phyloP scores from a whole-genome alignment of 495 filamentous ascomycete species.

The Venustampulla echinocandica region DNA sequence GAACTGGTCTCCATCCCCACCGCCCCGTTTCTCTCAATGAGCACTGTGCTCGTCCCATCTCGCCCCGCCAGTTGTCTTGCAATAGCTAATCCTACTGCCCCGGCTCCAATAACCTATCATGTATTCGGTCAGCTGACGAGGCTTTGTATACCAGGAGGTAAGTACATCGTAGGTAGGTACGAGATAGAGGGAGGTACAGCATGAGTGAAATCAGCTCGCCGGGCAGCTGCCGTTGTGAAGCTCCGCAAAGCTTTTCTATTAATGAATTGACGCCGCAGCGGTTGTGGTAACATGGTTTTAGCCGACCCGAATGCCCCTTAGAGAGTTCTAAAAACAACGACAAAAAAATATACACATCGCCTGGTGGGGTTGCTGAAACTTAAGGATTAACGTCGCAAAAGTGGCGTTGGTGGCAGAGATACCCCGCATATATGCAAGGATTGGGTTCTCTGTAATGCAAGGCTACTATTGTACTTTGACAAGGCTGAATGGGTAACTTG shows the following conservation, averaged over 20 bases:
- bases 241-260: constrained; percentile 1
- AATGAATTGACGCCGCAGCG: constrained; percentile 9
- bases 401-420: too few species aligned
- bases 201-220: constrained; percentile 70
- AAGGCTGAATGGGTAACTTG: too few species aligned
- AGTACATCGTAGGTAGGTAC: background rate
- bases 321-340: background rate
- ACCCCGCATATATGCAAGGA: too few species aligned
- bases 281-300: constrained; percentile 10
- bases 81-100: constrained; percentile 86
- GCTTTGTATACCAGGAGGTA: background rate
- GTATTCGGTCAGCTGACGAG: too few species aligned
- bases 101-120: constrained; percentile 88
- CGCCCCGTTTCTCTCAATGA: constrained; percentile 70
- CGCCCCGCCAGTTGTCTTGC: constrained; percentile 62
- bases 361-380: too few species aligned
- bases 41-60: constrained; percentile 51
- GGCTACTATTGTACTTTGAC: too few species aligned
- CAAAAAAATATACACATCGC: too few species aligned
- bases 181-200: constrained; percentile 42
- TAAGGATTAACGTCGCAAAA: too few species aligned
- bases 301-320: background rate
- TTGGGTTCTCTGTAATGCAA: too few species aligned
- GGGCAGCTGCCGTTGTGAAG: constrained; percentile 12
- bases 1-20: constrained; percentile 88